Base-by-base conservation (phyloP, 345 rosid species). In the Passiflora organensis region DNA sequence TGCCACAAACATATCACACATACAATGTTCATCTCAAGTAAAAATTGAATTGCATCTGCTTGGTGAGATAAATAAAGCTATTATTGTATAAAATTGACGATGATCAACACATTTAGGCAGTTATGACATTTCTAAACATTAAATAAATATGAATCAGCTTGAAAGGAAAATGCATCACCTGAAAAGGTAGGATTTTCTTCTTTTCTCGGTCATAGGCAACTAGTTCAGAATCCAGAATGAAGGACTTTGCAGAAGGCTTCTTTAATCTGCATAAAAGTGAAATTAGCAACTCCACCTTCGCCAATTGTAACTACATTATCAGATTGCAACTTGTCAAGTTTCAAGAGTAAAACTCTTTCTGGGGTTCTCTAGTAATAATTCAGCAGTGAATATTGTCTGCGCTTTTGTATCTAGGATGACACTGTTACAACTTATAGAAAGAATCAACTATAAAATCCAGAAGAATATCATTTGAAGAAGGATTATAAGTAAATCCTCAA, bases 141-240 rank as follows among this genome's bases (percentile, higher is more conserved):
- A 8, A 2, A 28, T 28, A 48, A 48, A 14, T 23, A 23, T 8
- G 13, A 53, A 32, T 15, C 42, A 46, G 10, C 34, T 28, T 51
- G 15, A 11, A 19, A 16, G 38, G 3, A 18, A 58, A 50, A 58
- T 22, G 56, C 6, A 24, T 65, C 76, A 93, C 99, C 99, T 89
- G 97, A 70, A 89, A 93, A 53, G 97, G 89, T 32, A 93, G 79
- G 67, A 93, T 93, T 70, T 79, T 89, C 56, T 72, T 67, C 56
- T 81, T 81, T 57, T 70, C 95, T 55, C 85, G 75, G 62, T 89
- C 94, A 51, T 75, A 86, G 72, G 87, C 99, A 76, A 89, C 97
- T 72, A 93, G 69, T 70, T 89, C 99, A 50, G 97, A 84, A 55
- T 93, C 99, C 78, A 89, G 59, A 75, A 89, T 82, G 71, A 93